Evolutionary conservation across 2,329 filamentous ascomycete genomes (phyloP), one percentile per base, ranked within the genome.

Genomic region (Penicillium corylophilum): DNA sequence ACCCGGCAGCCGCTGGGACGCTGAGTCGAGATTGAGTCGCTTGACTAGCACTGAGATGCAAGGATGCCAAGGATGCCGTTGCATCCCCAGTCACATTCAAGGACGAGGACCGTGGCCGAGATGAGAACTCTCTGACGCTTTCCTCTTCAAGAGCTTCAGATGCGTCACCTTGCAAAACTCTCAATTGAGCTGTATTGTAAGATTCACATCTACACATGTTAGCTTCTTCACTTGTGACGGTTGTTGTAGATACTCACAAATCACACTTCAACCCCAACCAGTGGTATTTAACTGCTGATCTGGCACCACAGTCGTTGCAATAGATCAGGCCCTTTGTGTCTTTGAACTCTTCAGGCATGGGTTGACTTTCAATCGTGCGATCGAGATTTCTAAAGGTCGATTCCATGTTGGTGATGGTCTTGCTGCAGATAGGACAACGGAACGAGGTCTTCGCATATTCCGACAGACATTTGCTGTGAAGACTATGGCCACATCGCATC

Each of bases 371-470:
- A 54, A 99, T 96, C 44, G 90, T 87, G 46, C 91, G 83, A 64
- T 96, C 93, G 29, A 97, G 75, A 61, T 94, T 94, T 44, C 90
- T 86, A 76, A 97, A 99, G 62, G 95, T 89, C 33, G 89, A 83
- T 67, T 96, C 93, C 93, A 99, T 99, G 67, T 97, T 97, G 60
- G 90, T 84, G n/a, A 95, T 87, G 58, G 89, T 96, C 72, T 94
- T 95, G 75, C 88, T 95, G 80, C 94, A 99, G 44, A 96, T 91
- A 0, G 93, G 94, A 65, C 94, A 99, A 66, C 93, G 95, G 76
- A 97, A 99, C 5, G 92, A 95, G 3, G 85, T 86, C 63, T 87
- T 86, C 78, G 95, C 92, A 68, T 96, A 89, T 62, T 94, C 84
- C 41, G 89, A 84, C 66, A 95, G 94, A 73, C 94, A 99, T 52